Conservation (phyloP, 306 rosid genomes). For the Benincasa hispida region DNA sequence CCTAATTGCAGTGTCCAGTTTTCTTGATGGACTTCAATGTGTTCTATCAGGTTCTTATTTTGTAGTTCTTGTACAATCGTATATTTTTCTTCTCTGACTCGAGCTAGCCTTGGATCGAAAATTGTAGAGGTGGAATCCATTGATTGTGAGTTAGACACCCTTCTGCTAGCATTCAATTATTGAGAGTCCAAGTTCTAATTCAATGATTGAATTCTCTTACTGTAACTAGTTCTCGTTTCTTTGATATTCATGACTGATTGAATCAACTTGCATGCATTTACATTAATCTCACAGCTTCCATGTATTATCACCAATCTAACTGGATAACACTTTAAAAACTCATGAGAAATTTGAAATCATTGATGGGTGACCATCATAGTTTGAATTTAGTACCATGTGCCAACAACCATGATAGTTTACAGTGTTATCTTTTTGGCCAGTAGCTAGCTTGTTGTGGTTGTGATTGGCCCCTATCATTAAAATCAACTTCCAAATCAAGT, state of each 20-base stretch:
- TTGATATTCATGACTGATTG: background rate
- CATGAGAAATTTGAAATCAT: background rate
- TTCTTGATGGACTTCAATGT: slow-evolving; percentile 52
- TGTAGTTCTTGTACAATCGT: background rate
- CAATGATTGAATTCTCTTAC: background rate
- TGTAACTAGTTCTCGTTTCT: background rate
- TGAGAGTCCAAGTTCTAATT: background rate
- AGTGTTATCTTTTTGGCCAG: background rate
- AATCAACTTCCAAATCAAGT: background rate
- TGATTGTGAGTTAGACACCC: background rate
- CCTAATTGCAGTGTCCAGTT: slow-evolving; percentile 40
- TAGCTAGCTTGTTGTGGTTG: background rate
- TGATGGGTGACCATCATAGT: background rate
- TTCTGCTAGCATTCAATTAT: background rate
- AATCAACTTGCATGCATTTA: background rate
- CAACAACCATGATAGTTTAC: background rate
- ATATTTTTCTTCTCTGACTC: background rate
- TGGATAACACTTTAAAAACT: background rate
- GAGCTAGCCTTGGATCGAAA: too few relatives aligned
- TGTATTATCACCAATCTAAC: background rate
- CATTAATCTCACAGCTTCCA: background rate
- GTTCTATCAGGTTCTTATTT: slow-evolving; percentile 44
- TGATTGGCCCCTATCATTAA: background rate
- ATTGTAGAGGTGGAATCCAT: background rate
- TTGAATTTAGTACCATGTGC: background rate